Conservation (phyloP, 2,329 filamentous ascomycete genomes). For the Pseudohalonectria lignicola region DNA sequence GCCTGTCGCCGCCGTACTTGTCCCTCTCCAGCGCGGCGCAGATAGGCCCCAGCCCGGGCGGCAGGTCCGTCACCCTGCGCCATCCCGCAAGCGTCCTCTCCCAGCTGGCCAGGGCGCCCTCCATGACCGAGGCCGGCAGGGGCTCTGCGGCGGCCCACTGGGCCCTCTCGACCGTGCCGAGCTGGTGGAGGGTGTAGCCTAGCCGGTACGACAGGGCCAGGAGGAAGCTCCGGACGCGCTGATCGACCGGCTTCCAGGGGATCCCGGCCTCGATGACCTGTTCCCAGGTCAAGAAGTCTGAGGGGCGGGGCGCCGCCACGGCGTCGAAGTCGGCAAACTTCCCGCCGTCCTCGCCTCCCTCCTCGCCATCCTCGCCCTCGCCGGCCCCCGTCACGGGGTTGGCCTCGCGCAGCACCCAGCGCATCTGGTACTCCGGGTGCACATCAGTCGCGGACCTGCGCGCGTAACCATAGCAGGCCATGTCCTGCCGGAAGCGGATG, state of each 20-base stretch:
- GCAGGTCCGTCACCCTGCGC: neutral
- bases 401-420: slow-evolving; percentile 7
- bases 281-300: slow-evolving; percentile 8
- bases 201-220: slow-evolving; percentile 14
- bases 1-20: neutral
- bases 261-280: slow-evolving; percentile 5
- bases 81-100: neutral
- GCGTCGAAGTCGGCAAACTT: neutral
- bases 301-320: slow-evolving; percentile 8
- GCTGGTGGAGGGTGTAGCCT: slow-evolving; percentile 12
- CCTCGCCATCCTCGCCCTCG: neutral
- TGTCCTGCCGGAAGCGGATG: slow-evolving; percentile 10
- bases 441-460: slow-evolving; percentile 13
- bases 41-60: slow-evolving; percentile 12
- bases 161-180: slow-evolving; percentile 6
- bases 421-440: slow-evolving; percentile 20
- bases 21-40: slow-evolving; percentile 13
- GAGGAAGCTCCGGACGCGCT: slow-evolving; percentile 14
- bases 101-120: slow-evolving; percentile 4
- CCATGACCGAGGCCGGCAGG: neutral
- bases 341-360: slow-evolving; percentile 5
- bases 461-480: slow-evolving; percentile 13
- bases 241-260: slow-evolving; percentile 1
- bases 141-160: slow-evolving; percentile 3
- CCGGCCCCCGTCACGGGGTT: neutral